A percentile compares a stretch with the other conserved stretches of the same genome.
phyloP scores from a whole-genome alignment of 2,329 filamentous ascomycete species.

The Dendrostoma leiphaemia region DNA sequence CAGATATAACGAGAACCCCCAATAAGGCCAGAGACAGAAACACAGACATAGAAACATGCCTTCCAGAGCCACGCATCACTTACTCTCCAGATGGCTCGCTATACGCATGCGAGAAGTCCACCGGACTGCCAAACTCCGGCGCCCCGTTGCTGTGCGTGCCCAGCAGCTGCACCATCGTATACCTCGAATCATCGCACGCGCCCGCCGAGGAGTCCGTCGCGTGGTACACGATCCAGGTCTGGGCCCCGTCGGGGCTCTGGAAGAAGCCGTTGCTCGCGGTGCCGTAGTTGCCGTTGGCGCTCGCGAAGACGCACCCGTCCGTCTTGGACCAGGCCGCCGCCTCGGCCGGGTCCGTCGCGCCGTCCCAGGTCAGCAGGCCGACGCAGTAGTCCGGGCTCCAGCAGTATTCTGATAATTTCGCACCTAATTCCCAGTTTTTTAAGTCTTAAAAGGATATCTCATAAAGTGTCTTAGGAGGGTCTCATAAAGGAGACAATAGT shows the following conservation, averaged over 20 bases:
- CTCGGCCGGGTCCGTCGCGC: constrained; percentile 43
- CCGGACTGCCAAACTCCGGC: constrained; percentile 45
- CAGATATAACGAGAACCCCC: too few species aligned
- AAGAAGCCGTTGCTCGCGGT: constrained; percentile 61
- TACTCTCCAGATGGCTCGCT: constrained; percentile 2
- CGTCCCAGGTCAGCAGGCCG: constrained; percentile 52
- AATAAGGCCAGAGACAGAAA: too few species aligned
- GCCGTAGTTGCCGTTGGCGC: constrained; percentile 55
- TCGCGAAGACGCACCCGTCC: constrained; percentile 46
- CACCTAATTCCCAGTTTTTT: too few species aligned
- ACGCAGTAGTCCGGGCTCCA: constrained; percentile 54
- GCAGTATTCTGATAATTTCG: too few species aligned
- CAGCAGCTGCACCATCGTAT: constrained; percentile 51
- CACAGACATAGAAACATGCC: too few species aligned
- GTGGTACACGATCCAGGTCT: constrained; percentile 57
- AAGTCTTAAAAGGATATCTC: too few species aligned
- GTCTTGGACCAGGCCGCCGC: constrained; percentile 49
- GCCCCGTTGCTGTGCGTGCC: constrained; percentile 49
- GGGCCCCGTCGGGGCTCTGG: constrained; percentile 49
- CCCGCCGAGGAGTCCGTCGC: constrained; percentile 48
- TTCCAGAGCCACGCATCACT: too few species aligned
- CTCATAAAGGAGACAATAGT: too few species aligned
- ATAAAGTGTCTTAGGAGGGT: too few species aligned
- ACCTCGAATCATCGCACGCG: constrained; percentile 51
- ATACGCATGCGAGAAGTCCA: constrained; percentile 6